phyloP scores from a whole-genome alignment of 495 filamentous ascomycete species.

The Neurospora sp. region DNA sequence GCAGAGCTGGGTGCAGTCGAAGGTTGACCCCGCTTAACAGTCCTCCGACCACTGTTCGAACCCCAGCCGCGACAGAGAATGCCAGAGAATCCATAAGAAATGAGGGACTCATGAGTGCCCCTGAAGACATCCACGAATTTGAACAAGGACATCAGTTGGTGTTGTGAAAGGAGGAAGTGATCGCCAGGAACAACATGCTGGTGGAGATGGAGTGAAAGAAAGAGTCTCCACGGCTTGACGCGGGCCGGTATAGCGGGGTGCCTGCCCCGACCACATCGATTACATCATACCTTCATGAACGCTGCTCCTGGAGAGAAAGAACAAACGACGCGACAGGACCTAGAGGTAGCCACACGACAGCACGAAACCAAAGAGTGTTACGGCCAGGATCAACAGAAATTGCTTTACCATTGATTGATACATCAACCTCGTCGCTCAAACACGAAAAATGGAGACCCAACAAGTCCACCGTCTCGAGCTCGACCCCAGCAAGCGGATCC shows the following conservation, averaged over 20 bases:
- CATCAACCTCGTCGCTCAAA: background rate
- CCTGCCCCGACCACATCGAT: too few relatives aligned
- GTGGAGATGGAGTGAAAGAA: too few relatives aligned
- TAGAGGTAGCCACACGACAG: background rate
- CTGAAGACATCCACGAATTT: too few relatives aligned
- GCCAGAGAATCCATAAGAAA: background rate
- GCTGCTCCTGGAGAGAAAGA: background rate
- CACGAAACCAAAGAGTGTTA: too few relatives aligned
- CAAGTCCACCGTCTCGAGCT: conserved; percentile 8
- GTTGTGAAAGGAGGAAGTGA: too few relatives aligned
- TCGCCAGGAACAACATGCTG: too few relatives aligned
- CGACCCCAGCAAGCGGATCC: conserved; percentile 14
- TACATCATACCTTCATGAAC: background rate
- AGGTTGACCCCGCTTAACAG: background rate
- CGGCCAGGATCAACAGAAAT: background rate
- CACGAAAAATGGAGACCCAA: background rate
- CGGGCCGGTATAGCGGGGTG: too few relatives aligned
- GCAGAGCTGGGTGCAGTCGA: background rate
- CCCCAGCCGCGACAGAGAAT: background rate
- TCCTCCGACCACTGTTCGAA: background rate
- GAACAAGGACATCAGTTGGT: too few relatives aligned
- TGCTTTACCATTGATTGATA: background rate
- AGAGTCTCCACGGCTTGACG: too few relatives aligned
- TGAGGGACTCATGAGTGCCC: background rate
- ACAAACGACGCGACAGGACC: background rate